Base-by-base conservation (phyloP, 116 monocot species). In the Iris pallida region DNA sequence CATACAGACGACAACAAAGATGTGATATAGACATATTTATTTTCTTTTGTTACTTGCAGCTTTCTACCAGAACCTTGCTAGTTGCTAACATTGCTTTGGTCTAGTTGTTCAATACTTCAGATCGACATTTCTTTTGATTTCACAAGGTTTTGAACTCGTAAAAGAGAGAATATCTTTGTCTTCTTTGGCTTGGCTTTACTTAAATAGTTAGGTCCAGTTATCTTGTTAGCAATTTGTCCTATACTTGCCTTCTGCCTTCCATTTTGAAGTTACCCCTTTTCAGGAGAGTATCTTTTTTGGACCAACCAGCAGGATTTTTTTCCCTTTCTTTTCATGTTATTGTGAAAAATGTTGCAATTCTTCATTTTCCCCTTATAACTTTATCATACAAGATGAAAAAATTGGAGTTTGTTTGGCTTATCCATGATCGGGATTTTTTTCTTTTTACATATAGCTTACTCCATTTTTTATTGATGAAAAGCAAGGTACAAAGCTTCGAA, bases 401-500 rank as follows among this genome's bases (percentile, higher is more conserved):
- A 30, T 30, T 30, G 30, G 5, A n/a, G 16, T 54, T 54, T 54
- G 1, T 54, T n/a, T n/a, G 54, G 16, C 15, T 1, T 5, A 5
- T 5, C 14, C 8, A n/a, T 5, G 13, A 54, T 54, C 15, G 16
- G 54, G 54, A 15, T n/a, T 54, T 54, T 30, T 30, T 61, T 61
- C 60, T 14, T 40, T 61, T 10, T 10, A 40, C 30, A 5, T 12
- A 30, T 47, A n/a, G 0, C 16, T 16, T 18, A 57, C 46, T 42
- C 6, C 9, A 63, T 20, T 73, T 66, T 49, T 70, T 65, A 68
- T 56, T 70, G 5, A 30, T 63, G 75, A 20, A 80, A 86, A 97
- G 96, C 89, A 97, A 85, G 81, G 42, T 58, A 81, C 75, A 60
- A 97, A 92, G 76, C 84, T 90, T 59, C 84, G 96, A 20, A 87